Evolutionary conservation across 2,329 filamentous ascomycete species (phyloP).

Genomic region (Calonectria leucothoes): DNA sequence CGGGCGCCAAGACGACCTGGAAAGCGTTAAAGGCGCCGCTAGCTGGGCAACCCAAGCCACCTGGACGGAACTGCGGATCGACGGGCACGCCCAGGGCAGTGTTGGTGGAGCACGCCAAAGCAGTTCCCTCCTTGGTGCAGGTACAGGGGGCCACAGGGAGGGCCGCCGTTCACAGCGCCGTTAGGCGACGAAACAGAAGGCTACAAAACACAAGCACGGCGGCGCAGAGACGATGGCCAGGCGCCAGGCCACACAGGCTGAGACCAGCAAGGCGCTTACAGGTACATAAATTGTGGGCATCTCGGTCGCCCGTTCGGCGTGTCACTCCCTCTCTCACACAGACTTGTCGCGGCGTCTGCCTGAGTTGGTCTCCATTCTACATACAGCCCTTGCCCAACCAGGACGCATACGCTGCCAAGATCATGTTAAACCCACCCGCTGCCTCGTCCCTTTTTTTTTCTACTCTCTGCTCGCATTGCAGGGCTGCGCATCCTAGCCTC

Average conservation of each 20-base stretch:
- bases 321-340: background rate
- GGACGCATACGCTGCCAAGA: background rate
- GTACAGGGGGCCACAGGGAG: background rate
- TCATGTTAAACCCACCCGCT: constrained; percentile 1
- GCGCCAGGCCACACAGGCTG: background rate
- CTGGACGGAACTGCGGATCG: background rate
- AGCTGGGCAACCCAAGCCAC: background rate
- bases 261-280: background rate
- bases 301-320: background rate
- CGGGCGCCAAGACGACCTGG: background rate
- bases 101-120: background rate
- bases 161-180: background rate
- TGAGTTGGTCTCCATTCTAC: background rate
- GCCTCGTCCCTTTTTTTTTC: background rate
- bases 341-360: background rate
- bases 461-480: background rate
- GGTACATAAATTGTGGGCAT: background rate
- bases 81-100: background rate
- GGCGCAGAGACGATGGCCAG: background rate
- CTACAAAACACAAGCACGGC: background rate
- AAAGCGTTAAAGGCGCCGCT: background rate
- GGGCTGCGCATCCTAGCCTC: constrained; percentile 9
- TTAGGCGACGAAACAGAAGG: constrained; percentile 3
- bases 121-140: background rate
- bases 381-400: background rate